Base-by-base conservation (phyloP, 2,329 filamentous ascomycete genomes). In the Sporothrix globosa region DNA sequence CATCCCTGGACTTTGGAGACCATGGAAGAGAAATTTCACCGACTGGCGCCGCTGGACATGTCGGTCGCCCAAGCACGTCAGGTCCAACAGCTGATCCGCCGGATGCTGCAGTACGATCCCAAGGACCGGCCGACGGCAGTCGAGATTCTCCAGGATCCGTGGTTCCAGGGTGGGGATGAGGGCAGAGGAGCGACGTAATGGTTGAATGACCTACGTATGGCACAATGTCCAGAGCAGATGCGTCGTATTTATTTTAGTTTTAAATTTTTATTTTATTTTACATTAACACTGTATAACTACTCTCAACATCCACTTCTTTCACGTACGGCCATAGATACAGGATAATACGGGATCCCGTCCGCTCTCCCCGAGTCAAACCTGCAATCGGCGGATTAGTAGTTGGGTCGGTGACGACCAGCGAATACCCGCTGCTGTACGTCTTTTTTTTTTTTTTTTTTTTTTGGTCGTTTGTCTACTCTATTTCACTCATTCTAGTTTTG, bases 71-170 rank as follows among this genome's bases (percentile, higher is more conserved):
- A 68, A 24, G 34, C 30, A 2, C 50, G 4, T 0, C 17, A 44
- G 39, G 46, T 48, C 34, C 56, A 68, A 17, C 3, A 21, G 34
- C 39, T 68, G 4, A 10, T 68, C 34, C 50, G 52, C 11, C 66
- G 52, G 9, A 68, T 68, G 21, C 39, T 68, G 21, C 50, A 58
- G 50, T 58, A 56, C 66, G 66, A 68, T 14, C 39, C 66, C 13
- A 21, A 4, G 27, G 11, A 46, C 14, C 66, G 66, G n/a, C 66
- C 66, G 5, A 56, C 66, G 39, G 66, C 50, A 9, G 21, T 13
- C 1, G 66, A 68, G 39, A 46, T 68, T 24, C 14, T 68, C 39
- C 66, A 68, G 39, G 66, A 68, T 21, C 19, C 30, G 17, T 68
- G 66, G 66, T 68, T 68, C 34, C 34, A 34, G 34, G 34, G 9